These are phyloP conservation scores for Alternaria conjuncta DNA, from an alignment of 2,329 filamentous ascomycete species.

Conservation along the genomic window DNA sequence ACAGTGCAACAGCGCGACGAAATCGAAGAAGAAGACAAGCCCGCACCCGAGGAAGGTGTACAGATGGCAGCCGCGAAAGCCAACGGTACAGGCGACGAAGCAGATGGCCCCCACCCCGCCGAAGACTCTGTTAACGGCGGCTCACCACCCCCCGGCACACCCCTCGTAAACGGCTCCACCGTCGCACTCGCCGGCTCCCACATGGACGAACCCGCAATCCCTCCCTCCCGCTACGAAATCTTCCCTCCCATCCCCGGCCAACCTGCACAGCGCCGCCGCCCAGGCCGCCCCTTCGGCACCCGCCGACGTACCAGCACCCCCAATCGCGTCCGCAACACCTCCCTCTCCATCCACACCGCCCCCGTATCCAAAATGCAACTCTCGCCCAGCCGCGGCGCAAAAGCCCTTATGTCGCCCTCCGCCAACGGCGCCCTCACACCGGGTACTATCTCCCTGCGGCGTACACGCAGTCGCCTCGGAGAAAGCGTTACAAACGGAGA, in stretches of 20 bases:
- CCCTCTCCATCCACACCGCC: conserved; percentile 39
- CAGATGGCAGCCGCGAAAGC: conserved; percentile 44
- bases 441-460: conserved; percentile 36
- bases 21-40: conserved; percentile 56
- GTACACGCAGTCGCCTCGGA: conserved; percentile 54
- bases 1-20: conserved; percentile 88
- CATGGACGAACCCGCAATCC: conserved; percentile 59
- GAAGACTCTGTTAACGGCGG: conserved; percentile 40
- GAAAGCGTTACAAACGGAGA: conserved; percentile 49
- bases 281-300: conserved; percentile 47
- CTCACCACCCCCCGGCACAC: conserved; percentile 42
- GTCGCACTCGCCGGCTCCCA: conserved; percentile 39
- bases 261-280: conserved; percentile 41
- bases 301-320: conserved; percentile 47
- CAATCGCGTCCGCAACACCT: conserved; percentile 32
- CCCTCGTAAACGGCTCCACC: conserved; percentile 40
- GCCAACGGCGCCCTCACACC: conserved; percentile 43
- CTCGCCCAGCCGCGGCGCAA: conserved; percentile 36
- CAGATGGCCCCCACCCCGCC: conserved; percentile 23
- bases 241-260: conserved; percentile 71
- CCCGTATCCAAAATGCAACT: conserved; percentile 42
- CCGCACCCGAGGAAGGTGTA: conserved; percentile 53
- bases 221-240: conserved; percentile 75
- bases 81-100: conserved; percentile 28
- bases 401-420: conserved; percentile 33